Evolutionary conservation across 1,139 yeast species (phyloP).

Genomic region (Candida frijolesensis): DNA sequence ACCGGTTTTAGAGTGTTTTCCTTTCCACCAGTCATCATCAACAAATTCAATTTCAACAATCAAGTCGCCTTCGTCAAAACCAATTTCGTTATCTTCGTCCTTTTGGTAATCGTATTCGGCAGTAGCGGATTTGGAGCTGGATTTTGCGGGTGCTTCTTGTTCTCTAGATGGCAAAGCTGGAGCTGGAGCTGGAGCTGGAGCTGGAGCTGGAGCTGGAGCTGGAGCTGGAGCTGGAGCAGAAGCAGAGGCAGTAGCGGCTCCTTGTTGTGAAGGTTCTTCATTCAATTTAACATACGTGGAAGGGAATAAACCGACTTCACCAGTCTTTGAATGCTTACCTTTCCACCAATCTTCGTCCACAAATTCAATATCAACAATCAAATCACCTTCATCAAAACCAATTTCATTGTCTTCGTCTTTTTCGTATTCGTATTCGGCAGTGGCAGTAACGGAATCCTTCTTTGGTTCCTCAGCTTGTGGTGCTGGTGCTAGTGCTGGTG

Average conservation of each 20-base stretch:
- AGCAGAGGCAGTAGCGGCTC: constrained; percentile 9
- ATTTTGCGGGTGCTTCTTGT: constrained; percentile 43
- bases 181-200: constrained; percentile 21
- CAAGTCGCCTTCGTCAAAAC: constrained; percentile 78
- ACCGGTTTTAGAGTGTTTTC: constrained; percentile 64
- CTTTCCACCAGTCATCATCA: constrained; percentile 98
- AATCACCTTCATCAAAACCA: constrained; percentile 65
- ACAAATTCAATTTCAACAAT: constrained; percentile 84
- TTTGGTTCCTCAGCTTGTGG: constrained; percentile 24
- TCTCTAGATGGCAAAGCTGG: constrained; percentile 24
- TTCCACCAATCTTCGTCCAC: constrained; percentile 86
- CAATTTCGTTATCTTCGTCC: constrained; percentile 83
- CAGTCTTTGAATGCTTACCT: constrained; percentile 62
- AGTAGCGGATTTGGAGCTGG: constrained; percentile 68
- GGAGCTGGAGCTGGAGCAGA: constrained; percentile 19
- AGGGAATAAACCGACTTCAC: constrained; percentile 72
- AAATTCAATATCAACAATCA: constrained; percentile 63
- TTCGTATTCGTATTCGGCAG: constrained; percentile 68
- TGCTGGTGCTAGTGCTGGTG: constrained; percentile 17
- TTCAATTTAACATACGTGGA: constrained; percentile 62
- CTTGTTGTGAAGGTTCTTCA: constrained; percentile 15
- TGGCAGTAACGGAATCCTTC: constrained; percentile 42
- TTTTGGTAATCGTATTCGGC: constrained; percentile 72
- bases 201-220: constrained; percentile 9
- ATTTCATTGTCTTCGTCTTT: constrained; percentile 79